These are phyloP conservation scores for Cornus controversa DNA, from an alignment of 148 eudicot genomes.

Conservation along the genomic window DNA sequence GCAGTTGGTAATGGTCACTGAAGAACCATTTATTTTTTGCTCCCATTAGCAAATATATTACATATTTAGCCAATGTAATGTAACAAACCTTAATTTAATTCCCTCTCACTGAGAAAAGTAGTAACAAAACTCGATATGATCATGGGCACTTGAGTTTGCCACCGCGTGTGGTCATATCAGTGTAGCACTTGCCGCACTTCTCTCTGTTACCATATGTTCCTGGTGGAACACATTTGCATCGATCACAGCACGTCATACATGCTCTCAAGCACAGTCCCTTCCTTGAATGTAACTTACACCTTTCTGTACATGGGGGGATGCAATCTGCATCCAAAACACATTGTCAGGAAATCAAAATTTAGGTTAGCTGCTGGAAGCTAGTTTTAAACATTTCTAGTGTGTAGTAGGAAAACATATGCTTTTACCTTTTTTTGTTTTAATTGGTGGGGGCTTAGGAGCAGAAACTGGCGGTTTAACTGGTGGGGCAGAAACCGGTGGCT, in stretches of 20 bases:
- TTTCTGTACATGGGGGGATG: slow-evolving; percentile 39
- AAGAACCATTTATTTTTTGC: slow-evolving; percentile 9
- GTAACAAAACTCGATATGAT: not conserved
- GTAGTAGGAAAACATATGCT: not conserved
- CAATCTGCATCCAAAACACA: slow-evolving; percentile 47
- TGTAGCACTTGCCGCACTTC: slow-evolving; percentile 63
- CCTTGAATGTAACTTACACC: slow-evolving; percentile 59
- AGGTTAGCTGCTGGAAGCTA: not conserved
- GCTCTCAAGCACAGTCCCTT: slow-evolving; percentile 49
- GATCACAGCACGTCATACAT: slow-evolving; percentile 58
- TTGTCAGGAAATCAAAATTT: not conserved
- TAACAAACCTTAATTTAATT: not conserved
- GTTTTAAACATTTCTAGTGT: not conserved
- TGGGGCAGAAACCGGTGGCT: slow-evolving; percentile 25
- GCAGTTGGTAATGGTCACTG: not conserved
- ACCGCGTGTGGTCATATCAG: slow-evolving; percentile 68
- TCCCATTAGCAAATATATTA: not conserved
- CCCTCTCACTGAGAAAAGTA: not conserved
- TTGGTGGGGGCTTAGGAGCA: slow-evolving; percentile 41
- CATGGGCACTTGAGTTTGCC: slow-evolving; percentile 64
- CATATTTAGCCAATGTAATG: not conserved
- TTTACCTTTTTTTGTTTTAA: slow-evolving; percentile 48
- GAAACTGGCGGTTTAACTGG: slow-evolving; percentile 18
- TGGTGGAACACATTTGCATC: slow-evolving; percentile 84
- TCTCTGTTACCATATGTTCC: slow-evolving; percentile 71